Evolutionary conservation across 108 stramenopile species (phyloP), one percentile per base, ranked within the genome.

Genomic region (Cyclotella kingstonii): DNA sequence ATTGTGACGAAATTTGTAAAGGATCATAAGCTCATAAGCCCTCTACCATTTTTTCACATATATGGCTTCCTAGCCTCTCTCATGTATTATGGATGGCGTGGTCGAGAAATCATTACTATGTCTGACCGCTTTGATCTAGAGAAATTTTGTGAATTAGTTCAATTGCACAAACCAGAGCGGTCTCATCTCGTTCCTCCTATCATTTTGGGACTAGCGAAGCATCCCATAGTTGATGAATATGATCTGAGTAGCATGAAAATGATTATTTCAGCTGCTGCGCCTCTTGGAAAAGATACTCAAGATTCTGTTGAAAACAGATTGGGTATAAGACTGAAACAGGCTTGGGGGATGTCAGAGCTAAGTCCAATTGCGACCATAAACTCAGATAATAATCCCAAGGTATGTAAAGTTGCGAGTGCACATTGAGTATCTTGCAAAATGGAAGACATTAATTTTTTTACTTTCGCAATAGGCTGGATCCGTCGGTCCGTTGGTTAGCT

Each of bases 11-110:
- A n/a, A n/a, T n/a, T n/a, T n/a, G n/a, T n/a, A 18, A 57, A 70
- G 61, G 70, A 78, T 26, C 81, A 86, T 41, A 84, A 68, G 29
- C 51, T 95, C 14, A 82, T 90, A 45, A 76, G 77, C 26, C 95
- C 95, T 1, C 81, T 96, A 0, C 95, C 95, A n/a, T 87, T 93
- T 53, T 96, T 96, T 74, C 95, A 96, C 54, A 96, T 96, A 29
- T 96, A 90, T 68, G 95, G 89, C 27, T 79, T 94, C 42, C 51
- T 77, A 9, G 82, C 66, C 1, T 77, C 82, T 27, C 50, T 82
- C 35, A 43, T 91, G 30, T 87, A 81, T 63, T 72, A 63, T 35
- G 75, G 75, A 15, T 85, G 85, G 83, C 81, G 79, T 58, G 91
- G 90, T 7, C 66, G 79, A 59, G 79, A 77, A 38, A 34, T 91